phyloP scores from a whole-genome alignment of 1,284 basidiomycete genomes.

The Inonotus hispidus region DNA sequence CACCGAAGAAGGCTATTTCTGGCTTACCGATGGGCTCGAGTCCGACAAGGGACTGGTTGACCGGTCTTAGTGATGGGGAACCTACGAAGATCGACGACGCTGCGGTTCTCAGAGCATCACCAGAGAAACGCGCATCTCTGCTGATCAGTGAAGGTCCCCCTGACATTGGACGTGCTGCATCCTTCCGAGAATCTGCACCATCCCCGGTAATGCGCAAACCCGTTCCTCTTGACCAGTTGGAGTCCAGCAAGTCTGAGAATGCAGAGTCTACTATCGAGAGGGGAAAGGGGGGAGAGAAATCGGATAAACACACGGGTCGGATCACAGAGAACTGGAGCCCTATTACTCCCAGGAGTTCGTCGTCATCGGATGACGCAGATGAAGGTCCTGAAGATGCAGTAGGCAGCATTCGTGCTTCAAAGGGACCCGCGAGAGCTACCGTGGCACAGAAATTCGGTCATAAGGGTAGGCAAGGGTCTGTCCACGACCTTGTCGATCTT shows the following conservation, averaged over 20 bases:
- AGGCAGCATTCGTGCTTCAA: conserved; percentile 23
- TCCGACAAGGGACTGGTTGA: conserved; percentile 60
- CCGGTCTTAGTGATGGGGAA: conserved; percentile 50
- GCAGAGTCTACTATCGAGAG: not conserved
- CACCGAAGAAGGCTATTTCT: conserved; percentile 18
- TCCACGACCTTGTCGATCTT: conserved; percentile 72
- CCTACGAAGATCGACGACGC: conserved; percentile 20
- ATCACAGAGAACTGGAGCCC: conserved; percentile 14
- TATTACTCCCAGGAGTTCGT: conserved; percentile 29
- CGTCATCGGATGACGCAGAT: conserved; percentile 47
- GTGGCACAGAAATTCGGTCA: conserved; percentile 18
- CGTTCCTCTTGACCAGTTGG: conserved; percentile 4
- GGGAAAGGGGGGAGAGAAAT: not conserved
- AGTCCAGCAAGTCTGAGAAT: not conserved
- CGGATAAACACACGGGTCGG: not conserved
- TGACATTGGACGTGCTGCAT: conserved; percentile 3
- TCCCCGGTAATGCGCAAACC: conserved; percentile 8
- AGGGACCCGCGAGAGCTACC: conserved; percentile 15
- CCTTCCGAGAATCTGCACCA: conserved; percentile 5
- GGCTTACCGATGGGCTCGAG: conserved; percentile 17
- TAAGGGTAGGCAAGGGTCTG: conserved; percentile 68
- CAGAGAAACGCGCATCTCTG: conserved; percentile 17
- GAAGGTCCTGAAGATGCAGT: conserved; percentile 57
- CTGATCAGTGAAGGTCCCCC: conserved; percentile 9
- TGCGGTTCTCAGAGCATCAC: conserved; percentile 25